These are phyloP conservation scores for Malania oleifera DNA, from an alignment of 164 flowering plant genomes.

Conservation along the genomic window DNA sequence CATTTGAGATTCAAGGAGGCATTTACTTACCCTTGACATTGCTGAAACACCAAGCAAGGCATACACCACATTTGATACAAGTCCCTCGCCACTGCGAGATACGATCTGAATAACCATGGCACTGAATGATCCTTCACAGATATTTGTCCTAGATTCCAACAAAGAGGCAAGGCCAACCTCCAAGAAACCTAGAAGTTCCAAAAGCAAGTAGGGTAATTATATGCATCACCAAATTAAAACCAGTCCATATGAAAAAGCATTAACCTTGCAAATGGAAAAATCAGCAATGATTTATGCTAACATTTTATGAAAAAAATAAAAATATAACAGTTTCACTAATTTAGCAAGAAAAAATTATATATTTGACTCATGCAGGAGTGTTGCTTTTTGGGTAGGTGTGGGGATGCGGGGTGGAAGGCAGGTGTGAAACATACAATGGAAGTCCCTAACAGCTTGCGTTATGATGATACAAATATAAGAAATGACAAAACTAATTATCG, in stretches of 20 bases:
- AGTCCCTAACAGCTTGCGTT: too few relatives aligned
- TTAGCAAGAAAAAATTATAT: too few relatives aligned
- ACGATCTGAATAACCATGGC: conserved; percentile 64
- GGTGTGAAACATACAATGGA: too few relatives aligned
- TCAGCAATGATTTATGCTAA: too few relatives aligned
- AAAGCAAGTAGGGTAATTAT: conserved; percentile 2
- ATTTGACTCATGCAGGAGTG: too few relatives aligned
- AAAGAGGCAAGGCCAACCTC: conserved; percentile 59
- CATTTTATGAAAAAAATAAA: too few relatives aligned
- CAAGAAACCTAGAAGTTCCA: conserved; percentile 59
- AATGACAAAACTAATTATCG: too few relatives aligned
- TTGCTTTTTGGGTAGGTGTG: too few relatives aligned
- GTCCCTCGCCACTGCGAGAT: conserved; percentile 83
- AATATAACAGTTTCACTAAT: too few relatives aligned
- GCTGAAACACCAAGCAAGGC: conserved; percentile 98
- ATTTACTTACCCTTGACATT: conserved; percentile 82
- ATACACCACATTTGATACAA: conserved; percentile 79
- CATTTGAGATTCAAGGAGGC: not conserved
- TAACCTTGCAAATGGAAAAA: too few relatives aligned
- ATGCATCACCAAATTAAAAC: not conserved
- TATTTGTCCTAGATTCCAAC: conserved; percentile 42
- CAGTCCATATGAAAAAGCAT: not conserved
- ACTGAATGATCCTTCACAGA: conserved; percentile 54
- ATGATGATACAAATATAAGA: too few relatives aligned
- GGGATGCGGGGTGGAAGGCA: too few relatives aligned